Conservation (phyloP, 2,329 filamentous ascomycete species). For the Magnaporthiopsis incrustans region DNA sequence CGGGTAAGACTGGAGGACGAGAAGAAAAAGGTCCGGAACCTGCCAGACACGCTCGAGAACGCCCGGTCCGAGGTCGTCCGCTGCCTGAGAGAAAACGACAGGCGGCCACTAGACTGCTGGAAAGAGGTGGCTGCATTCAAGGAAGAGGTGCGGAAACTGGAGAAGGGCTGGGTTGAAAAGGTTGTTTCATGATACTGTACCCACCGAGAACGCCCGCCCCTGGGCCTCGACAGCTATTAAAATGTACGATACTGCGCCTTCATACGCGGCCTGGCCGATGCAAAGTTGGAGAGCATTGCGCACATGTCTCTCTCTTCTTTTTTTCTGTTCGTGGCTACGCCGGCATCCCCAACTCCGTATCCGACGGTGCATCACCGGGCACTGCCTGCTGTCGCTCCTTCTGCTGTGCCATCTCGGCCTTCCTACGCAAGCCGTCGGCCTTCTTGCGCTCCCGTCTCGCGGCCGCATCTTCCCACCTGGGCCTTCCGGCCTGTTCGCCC, state of each 20-base stretch:
- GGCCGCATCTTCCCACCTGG: conserved; percentile 47
- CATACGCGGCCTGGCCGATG: background rate
- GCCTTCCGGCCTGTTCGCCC: conserved; percentile 18
- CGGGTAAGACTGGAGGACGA: conserved; percentile 51
- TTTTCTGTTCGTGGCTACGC: background rate
- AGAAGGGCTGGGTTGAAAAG: conserved; percentile 82
- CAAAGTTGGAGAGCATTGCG: background rate
- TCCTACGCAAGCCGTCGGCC: conserved; percentile 41
- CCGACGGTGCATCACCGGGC: background rate
- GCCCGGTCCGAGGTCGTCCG: conserved; percentile 69
- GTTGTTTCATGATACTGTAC: conserved; percentile 45
- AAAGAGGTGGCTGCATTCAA: conserved; percentile 87
- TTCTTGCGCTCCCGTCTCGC: conserved; percentile 46
- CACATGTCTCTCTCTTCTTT: background rate
- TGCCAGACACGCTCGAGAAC: conserved; percentile 64
- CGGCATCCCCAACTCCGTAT: background rate
- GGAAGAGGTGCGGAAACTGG: conserved; percentile 76
- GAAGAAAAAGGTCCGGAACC: conserved; percentile 57
- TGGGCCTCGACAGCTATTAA: background rate
- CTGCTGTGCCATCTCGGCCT: background rate
- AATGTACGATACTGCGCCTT: background rate
- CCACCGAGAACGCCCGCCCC: background rate
- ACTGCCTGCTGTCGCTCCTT: background rate
- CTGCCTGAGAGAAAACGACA: conserved; percentile 77
- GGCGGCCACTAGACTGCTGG: conserved; percentile 89